Evolutionary conservation across 805 yeast genomes (phyloP).

Genomic region (Wickerhamiella kazuoi): DNA sequence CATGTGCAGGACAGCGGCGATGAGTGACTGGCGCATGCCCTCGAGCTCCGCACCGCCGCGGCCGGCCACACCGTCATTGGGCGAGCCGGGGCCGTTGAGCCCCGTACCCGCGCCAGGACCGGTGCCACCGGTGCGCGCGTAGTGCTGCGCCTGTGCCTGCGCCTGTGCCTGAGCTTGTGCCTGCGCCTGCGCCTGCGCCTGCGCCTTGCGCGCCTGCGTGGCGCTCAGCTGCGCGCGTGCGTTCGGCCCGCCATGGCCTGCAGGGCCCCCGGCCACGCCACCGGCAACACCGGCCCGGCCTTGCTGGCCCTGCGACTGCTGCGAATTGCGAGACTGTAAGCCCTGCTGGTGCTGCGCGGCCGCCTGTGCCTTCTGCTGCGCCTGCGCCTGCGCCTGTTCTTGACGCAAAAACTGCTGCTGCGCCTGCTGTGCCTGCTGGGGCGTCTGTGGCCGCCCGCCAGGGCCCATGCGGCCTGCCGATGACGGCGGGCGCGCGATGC

Average conservation of each 20-base stretch:
- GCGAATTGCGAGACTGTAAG: too few species aligned
- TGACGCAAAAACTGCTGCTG: neutral
- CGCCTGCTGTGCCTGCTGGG: neutral
- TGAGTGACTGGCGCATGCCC: constrained; percentile 1
- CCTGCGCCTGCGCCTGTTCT: neutral
- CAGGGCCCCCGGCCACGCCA: neutral
- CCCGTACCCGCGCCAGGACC: too few species aligned
- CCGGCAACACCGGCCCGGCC: neutral
- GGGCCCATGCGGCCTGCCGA: too few species aligned
- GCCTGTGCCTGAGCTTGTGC: constrained; percentile 4
- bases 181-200: constrained; percentile 11
- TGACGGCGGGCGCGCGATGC: too few species aligned
- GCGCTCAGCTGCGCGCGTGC: constrained; percentile 9
- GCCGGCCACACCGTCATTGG: too few species aligned
- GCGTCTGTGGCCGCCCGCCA: neutral
- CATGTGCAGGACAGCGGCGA: constrained; percentile 3
- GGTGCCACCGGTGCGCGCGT: too few species aligned
- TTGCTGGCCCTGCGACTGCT: neutral
- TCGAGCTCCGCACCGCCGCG: neutral
- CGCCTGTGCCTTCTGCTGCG: neutral
- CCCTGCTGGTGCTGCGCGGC: neutral
- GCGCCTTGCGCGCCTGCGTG: constrained; percentile 8
- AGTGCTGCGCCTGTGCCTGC: constrained; percentile 2
- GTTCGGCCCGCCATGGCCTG: constrained; percentile 6
- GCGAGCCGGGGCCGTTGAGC: too few species aligned